Evolutionary conservation across 2,329 filamentous ascomycete species (phyloP).

Genomic region (Acephala macrosclerotiorum): DNA sequence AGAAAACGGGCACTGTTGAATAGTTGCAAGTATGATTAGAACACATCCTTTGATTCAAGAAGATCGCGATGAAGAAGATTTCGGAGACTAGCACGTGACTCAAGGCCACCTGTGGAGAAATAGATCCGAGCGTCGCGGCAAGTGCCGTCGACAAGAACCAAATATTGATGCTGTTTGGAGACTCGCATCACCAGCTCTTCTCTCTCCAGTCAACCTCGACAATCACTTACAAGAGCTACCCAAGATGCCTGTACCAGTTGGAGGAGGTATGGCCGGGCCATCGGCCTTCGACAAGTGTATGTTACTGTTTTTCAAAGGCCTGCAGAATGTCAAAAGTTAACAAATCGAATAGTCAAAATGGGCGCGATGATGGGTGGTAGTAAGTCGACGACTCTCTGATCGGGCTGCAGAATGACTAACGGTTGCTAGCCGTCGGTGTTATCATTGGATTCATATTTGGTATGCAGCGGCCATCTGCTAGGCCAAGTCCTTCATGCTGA

Average conservation of each 20-base stretch:
- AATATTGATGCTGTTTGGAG: slow-evolving; percentile 11
- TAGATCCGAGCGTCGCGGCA: slow-evolving; percentile 6
- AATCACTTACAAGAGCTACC: slow-evolving; percentile 1
- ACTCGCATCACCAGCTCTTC: background rate
- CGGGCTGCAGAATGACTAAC: slow-evolving; percentile 14
- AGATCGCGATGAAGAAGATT: background rate
- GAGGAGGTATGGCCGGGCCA: slow-evolving; percentile 60
- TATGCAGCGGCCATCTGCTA: slow-evolving; percentile 50
- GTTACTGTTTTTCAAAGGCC: slow-evolving; percentile 38
- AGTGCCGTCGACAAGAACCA: slow-evolving; percentile 1
- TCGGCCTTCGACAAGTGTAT: slow-evolving; percentile 76
- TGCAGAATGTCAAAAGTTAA: slow-evolving; percentile 42
- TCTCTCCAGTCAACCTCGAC: background rate
- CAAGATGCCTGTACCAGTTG: slow-evolving; percentile 55
- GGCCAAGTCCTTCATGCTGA: background rate
- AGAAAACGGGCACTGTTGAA: background rate
- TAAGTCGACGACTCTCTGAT: slow-evolving; percentile 58
- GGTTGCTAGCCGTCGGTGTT: slow-evolving; percentile 78
- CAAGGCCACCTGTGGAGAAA: slow-evolving; percentile 1
- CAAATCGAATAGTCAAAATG: slow-evolving; percentile 80
- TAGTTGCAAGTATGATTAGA: background rate
- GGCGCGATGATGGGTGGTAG: slow-evolving; percentile 98
- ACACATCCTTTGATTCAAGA: background rate
- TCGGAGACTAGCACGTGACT: slow-evolving; percentile 17
- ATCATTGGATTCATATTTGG: slow-evolving; percentile 99